Base-by-base conservation (phyloP, 441 rosid genomes). In the Populus tomentosa region DNA sequence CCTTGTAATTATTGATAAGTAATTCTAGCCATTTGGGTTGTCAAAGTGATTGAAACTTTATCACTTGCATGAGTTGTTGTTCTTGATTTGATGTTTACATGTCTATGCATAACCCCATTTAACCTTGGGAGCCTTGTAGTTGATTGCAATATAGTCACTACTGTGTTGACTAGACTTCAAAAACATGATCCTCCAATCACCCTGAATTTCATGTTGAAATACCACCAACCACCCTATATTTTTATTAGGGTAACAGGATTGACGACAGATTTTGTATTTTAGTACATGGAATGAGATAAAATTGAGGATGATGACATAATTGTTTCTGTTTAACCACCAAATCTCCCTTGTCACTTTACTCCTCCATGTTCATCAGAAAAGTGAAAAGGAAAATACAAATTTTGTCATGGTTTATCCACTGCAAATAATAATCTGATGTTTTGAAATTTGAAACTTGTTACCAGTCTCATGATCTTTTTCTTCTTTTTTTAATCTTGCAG, bases 21-120 rank as follows among this genome's bases (percentile, higher is more conserved):
- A 8, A 70, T 42, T 33, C 30, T 35, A 67, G 33, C 20, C 46
- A 67, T 67, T 24, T 32, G 11, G 35, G 11, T 10, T 0, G 32
- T 67, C 6, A 30, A 67, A 32, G 32, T 18, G 38, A 33, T 9
- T 30, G 18, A 67, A 67, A 33, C 38, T 3, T 32, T 5, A 28
- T 10, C 18, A 28, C 24, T 23, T 70, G 62, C 62, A 28, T 10
- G 69, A 62, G 24, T 14, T 53, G 18, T 61, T 30, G 24, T 33
- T 13, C 46, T 63, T 63, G 24, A 46, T 67, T 75, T 75, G 72
- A 66, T 74, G 69, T 8, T 74, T 63, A 2, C 50, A 30, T 16
- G 38, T 64, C 36, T 74, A 2, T 26, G 32, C 5, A 4, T 33
- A 21, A 8, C 6, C 20, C n/a, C 26, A 16, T 30, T 50, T 42